A percentile compares a stretch with the other conserved stretches of the same genome.
Conservation (phyloP, 1,284 basidiomycete genomes). For the Phellopilus nigrolimitatus region DNA sequence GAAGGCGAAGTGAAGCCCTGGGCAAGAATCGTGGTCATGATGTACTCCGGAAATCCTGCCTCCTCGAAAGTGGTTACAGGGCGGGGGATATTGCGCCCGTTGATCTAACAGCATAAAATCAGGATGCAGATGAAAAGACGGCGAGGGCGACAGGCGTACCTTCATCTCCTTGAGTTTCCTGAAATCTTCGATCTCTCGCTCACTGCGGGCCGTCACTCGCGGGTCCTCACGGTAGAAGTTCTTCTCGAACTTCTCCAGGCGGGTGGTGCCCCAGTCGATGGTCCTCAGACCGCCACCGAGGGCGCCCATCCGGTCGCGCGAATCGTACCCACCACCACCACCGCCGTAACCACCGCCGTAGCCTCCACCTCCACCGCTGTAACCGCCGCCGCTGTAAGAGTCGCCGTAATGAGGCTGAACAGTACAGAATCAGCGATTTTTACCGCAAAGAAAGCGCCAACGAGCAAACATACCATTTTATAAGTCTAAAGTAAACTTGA, state of each 20-base stretch:
- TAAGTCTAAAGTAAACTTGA: constrained; percentile 32
- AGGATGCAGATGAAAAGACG: constrained; percentile 1
- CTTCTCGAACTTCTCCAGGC: constrained; percentile 85
- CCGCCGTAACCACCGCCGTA: constrained; percentile 49
- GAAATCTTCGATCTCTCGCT: constrained; percentile 88
- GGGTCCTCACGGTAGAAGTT: constrained; percentile 98
- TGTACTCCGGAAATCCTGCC: constrained; percentile 93
- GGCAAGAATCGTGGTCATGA: constrained; percentile 88
- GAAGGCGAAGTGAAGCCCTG: constrained; percentile 90
- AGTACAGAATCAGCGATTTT: background rate
- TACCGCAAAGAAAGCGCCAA: background rate
- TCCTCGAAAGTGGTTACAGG: constrained; percentile 93
- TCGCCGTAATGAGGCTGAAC: constrained; percentile 26
- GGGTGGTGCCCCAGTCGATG: constrained; percentile 79
- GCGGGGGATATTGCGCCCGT: constrained; percentile 85
- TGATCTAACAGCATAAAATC: constrained; percentile 49
- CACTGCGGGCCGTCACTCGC: constrained; percentile 72
- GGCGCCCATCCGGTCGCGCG: constrained; percentile 76
- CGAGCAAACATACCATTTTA: constrained; percentile 12
- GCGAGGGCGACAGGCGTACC: constrained; percentile 35
- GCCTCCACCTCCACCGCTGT: constrained; percentile 34
- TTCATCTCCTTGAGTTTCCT: constrained; percentile 84
- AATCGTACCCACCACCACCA: constrained; percentile 48
- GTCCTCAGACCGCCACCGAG: constrained; percentile 81
- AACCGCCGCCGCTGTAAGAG: constrained; percentile 24